Conservation (phyloP, 1,284 basidiomycete species). For the Microbotryum scabiosae region DNA sequence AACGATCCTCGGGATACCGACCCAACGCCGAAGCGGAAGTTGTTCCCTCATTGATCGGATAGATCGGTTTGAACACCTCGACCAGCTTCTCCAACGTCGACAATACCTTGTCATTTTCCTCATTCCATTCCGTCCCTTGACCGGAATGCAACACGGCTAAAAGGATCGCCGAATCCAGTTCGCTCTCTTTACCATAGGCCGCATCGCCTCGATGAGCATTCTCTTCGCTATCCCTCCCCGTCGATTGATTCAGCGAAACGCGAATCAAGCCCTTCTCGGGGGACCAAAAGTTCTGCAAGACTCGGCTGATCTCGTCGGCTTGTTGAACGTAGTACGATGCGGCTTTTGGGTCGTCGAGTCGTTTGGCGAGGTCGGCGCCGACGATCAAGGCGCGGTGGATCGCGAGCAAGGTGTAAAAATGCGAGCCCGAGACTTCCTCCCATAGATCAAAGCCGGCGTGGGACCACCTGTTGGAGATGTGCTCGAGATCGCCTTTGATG, state of each 20-base stretch:
- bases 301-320: conserved; percentile 32
- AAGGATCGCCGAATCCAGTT: conserved; percentile 42
- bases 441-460: conserved; percentile 41
- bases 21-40: conserved; percentile 42
- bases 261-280: conserved; percentile 33
- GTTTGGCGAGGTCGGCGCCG: conserved; percentile 40
- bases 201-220: conserved; percentile 7
- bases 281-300: conserved; percentile 40
- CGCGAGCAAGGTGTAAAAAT: conserved; percentile 44
- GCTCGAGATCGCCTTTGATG: conserved; percentile 48
- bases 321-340: conserved; percentile 38
- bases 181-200: conserved; percentile 23
- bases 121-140: conserved; percentile 17
- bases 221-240: background rate
- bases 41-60: conserved; percentile 41
- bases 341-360: conserved; percentile 39
- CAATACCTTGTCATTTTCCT: conserved; percentile 35
- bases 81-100: conserved; percentile 39
- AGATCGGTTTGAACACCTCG: conserved; percentile 39
- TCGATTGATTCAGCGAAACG: conserved; percentile 32
- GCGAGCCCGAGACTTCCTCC: conserved; percentile 41
- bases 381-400: conserved; percentile 40
- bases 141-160: conserved; percentile 43
- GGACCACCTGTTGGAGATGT: conserved; percentile 42
- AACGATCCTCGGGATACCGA: conserved; percentile 45